Base-by-base conservation (phyloP, 1,139 yeast species). In the Yamadazyma friedrichii region DNA sequence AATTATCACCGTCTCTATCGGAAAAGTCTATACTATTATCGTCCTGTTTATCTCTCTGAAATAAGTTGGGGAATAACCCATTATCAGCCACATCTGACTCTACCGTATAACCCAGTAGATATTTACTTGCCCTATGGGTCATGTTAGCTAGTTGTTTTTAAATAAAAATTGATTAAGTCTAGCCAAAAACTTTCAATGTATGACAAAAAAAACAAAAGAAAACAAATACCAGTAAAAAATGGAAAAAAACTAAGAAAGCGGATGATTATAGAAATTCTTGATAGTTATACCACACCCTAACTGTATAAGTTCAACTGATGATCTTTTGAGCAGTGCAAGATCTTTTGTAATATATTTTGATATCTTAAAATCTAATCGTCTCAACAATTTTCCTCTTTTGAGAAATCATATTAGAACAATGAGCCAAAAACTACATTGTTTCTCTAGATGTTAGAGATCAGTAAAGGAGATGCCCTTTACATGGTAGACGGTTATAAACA, bases 41-140 rank as follows among this genome's bases (percentile, higher is more conserved):
- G 15, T 42, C 47, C 8, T 41, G 15, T 27, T 30, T 38, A n/a
- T 43, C 40, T 17, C 38, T 39, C 3, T 36, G 41, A 33, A 48
- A 48, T 5, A 46, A 41, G 16, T 47, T 47, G 4, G 54, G 54
- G 38, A 51, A 51, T 15, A 51, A 35, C 25, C 45, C 49, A 31
- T 51, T 50, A 39, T 49, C 36, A 2, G 39, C 44, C 9, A 51
- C 31, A 32, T 51, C 52, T 12, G 54, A 48, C 22, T 51, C 54
- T 24, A 50, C 45, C 3, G 54, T 51, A 31, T 51, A 48, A 4
- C 54, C 53, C 54, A 51, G 53, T 31, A 48, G 20, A 33, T 50
- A 50, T 36, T 48, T 48, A 37, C 49, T 48, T 33, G 46, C 42
- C 46, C 52, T 39, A 13, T 46, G 47, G 44, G 52, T 42, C 53